phyloP scores from a whole-genome alignment of 192 early-diverging fungal genomes.

The Coemansia sp. region DNA sequence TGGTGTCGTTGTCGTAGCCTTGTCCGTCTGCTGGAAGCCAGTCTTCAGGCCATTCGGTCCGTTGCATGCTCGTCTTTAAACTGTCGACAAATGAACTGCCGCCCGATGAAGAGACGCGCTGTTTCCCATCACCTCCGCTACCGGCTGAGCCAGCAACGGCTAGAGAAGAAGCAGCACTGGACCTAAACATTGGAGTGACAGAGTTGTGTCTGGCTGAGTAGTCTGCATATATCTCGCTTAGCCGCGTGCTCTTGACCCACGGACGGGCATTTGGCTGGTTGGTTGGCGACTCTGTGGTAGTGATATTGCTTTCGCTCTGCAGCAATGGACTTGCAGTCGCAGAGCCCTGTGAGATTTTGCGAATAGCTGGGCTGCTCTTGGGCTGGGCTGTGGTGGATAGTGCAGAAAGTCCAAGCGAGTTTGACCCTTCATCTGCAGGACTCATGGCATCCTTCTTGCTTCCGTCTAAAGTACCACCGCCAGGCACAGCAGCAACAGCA shows the following conservation, averaged over 20 bases:
- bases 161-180: neutral
- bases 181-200: slow-evolving; percentile 41
- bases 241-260: slow-evolving; percentile 54
- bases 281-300: neutral
- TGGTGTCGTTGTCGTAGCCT: slow-evolving; percentile 25
- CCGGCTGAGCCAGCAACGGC: slow-evolving; percentile 7
- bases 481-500: slow-evolving; percentile 1
- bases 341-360: slow-evolving; percentile 35
- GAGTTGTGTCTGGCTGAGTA: slow-evolving; percentile 56
- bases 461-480: slow-evolving; percentile 10
- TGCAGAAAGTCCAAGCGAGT: slow-evolving; percentile 43
- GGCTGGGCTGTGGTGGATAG: slow-evolving; percentile 20
- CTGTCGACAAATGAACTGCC: slow-evolving; percentile 49
- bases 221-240: slow-evolving; percentile 57
- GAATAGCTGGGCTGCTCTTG: slow-evolving; percentile 8
- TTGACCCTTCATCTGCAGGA: slow-evolving; percentile 11
- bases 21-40: slow-evolving; percentile 17
- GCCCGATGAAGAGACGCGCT: slow-evolving; percentile 14
- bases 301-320: slow-evolving; percentile 5
- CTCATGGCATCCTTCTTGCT: neutral
- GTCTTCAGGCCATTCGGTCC: slow-evolving; percentile 30
- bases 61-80: slow-evolving; percentile 41
- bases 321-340: slow-evolving; percentile 8
- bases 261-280: slow-evolving; percentile 24
- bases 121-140: neutral